These are phyloP conservation scores for Phytophthora sp. DNA, from an alignment of 352 stramenopile species.

Conservation along the genomic window DNA sequence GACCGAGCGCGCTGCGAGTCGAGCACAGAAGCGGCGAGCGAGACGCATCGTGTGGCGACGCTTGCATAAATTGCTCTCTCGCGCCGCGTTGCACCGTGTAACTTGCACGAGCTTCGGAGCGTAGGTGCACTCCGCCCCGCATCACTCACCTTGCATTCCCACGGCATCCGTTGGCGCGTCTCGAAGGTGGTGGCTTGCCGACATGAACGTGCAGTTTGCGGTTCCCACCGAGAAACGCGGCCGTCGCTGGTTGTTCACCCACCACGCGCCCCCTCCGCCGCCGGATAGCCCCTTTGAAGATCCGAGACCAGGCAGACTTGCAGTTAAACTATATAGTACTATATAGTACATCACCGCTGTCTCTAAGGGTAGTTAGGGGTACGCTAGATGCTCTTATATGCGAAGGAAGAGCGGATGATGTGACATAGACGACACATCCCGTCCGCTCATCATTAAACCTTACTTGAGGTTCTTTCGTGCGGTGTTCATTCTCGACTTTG, in stretches of 20 bases:
- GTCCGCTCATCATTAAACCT: no score
- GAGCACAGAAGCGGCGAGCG: conserved; percentile 3
- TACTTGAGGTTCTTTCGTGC: no score
- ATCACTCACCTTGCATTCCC: background rate
- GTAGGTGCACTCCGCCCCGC: background rate
- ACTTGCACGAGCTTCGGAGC: background rate
- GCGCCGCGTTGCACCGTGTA: background rate
- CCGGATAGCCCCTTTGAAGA: background rate
- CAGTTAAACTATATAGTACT: no score
- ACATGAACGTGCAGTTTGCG: background rate
- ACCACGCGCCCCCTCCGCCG: no score
- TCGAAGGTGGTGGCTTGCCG: background rate
- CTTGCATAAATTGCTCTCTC: conserved; percentile 1
- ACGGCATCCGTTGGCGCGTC: background rate
- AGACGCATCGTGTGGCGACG: conserved; percentile 21
- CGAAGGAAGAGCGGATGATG: no score
- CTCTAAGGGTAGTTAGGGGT: no score
- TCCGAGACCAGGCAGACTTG: background rate
- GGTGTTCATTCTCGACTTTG: no score
- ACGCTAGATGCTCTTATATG: no score
- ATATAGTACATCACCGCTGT: no score
- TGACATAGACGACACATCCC: no score
- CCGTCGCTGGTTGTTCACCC: background rate
- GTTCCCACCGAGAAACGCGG: conserved; percentile 24
- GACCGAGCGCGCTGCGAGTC: conserved; percentile 9